Evolutionary conservation across 1,284 basidiomycete species (phyloP).

Genomic region (Tetrapyrgos nigripes): DNA sequence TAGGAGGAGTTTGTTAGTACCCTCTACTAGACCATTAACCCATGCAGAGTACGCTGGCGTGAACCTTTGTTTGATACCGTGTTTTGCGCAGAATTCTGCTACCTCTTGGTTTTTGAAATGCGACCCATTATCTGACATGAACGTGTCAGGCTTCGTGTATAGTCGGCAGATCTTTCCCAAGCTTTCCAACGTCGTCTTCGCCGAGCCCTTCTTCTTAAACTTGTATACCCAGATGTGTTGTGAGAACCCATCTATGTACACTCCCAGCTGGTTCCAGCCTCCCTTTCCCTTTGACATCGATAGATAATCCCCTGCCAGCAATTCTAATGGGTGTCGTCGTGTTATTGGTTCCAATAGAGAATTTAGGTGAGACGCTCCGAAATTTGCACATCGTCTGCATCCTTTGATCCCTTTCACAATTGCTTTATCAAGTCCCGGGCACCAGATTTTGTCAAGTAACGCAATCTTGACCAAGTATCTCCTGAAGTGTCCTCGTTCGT

Average conservation of each 20-base stretch:
- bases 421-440: constrained; percentile 34
- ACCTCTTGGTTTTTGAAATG: constrained; percentile 46
- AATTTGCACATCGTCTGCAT: constrained; percentile 35
- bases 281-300: constrained; percentile 40
- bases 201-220: too few relatives aligned
- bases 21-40: too few relatives aligned
- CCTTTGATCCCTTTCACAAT: constrained; percentile 34
- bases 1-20: too few relatives aligned
- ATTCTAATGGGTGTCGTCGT: constrained; percentile 39
- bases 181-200: too few relatives aligned
- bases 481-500: constrained; percentile 35
- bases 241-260: constrained; percentile 35
- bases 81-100: constrained; percentile 32
- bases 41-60: too few relatives aligned
- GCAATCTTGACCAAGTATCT: too few relatives aligned
- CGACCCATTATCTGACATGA: constrained; percentile 45
- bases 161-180: constrained; percentile 28
- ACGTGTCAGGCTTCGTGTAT: constrained; percentile 31
- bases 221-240: constrained; percentile 36
- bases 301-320: constrained; percentile 41
- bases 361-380: too few relatives aligned
- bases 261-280: constrained; percentile 30
- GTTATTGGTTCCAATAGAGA: constrained; percentile 43
- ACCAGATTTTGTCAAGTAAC: constrained; percentile 34
- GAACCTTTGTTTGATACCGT: too few relatives aligned